Base-by-base conservation (phyloP, 805 yeast species). In the Wickerhamomyces mucosus region DNA sequence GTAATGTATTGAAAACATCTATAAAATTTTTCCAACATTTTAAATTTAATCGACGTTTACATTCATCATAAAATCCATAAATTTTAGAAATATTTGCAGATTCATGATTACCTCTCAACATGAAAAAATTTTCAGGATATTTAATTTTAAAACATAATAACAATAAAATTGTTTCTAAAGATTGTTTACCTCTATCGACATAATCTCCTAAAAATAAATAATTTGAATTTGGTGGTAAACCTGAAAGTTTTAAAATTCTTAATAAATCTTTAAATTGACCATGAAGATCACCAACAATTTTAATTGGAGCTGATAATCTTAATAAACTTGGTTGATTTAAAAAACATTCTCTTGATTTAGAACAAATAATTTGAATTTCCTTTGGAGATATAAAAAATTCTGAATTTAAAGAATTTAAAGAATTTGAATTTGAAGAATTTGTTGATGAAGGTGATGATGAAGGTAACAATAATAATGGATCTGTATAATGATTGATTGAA, bases 31-130 rank as follows among this genome's bases (percentile, higher is more conserved):
- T 86, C 98, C 98, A 92, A 1, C 88, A 81, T 53, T 89, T 92
- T 47, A 88, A 73, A 50, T 80, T 83, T 48, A 95, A 75, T 39
- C 98, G 69, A 48, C 98, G 73, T 55, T 92, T 92, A 64, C 98
- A 92, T 60, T 92, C 98, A 59, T 92, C 98, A 54, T 86, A 92
- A 51, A 92, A 92, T 3, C 98, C 98, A 57, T 92, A 92, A 20
- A 92, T 95, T 42, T 96, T 73, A 2, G 97, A 89, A 35, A 92
- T 94, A 50, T 84, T 85, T 15, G 98, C 96, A 58, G 95, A 84
- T 61, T 92, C 98, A 59, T 92, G 98, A 58, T 92, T 92, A 15
- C 98, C 98, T 45, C 98, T 66, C 26, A 92, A 65, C 37, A 92
- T 59, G 56, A 89, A 92, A 56, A 92, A 88, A 59, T 89, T 89